These are phyloP conservation scores for Ustilago tritici DNA, from an alignment of 1,284 basidiomycete species.

Conservation along the genomic window DNA sequence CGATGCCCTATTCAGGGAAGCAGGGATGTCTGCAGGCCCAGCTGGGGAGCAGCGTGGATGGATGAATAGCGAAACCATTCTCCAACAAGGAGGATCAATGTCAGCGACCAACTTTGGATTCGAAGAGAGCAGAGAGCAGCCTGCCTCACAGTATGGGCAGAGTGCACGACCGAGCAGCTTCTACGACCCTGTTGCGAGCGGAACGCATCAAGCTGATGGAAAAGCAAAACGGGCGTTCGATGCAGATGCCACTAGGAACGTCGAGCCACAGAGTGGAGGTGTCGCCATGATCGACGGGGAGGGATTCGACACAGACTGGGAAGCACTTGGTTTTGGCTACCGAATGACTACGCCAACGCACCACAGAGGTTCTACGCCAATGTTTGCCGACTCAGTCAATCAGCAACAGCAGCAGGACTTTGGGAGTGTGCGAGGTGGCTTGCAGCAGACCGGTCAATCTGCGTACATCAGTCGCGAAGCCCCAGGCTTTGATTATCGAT, in stretches of 20 bases:
- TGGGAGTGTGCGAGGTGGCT: not conserved
- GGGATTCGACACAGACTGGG: slow-evolving; percentile 45
- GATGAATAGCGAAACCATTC: not conserved
- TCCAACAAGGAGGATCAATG: slow-evolving; percentile 2
- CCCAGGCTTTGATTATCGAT: slow-evolving; percentile 43
- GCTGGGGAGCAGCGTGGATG: slow-evolving; percentile 32
- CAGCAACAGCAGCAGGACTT: slow-evolving; percentile 9
- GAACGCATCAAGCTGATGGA: slow-evolving; percentile 1
- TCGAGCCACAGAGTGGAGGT: slow-evolving; percentile 4
- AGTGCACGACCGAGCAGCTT: slow-evolving; percentile 10
- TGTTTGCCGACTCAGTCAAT: slow-evolving; percentile 13
- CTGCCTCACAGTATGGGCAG: slow-evolving; percentile 8
- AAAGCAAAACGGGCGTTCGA: slow-evolving; percentile 18
- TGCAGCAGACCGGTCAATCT: not conserved
- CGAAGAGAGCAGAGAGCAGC: slow-evolving; percentile 7
- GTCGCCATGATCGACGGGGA: slow-evolving; percentile 14
- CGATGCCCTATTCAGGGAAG: slow-evolving; percentile 44
- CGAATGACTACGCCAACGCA: slow-evolving; percentile 21
- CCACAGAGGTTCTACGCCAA: slow-evolving; percentile 4
- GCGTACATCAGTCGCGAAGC: slow-evolving; percentile 6
- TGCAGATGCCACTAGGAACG: not conserved
- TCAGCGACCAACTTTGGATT: slow-evolving; percentile 1
- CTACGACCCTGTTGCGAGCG: slow-evolving; percentile 21
- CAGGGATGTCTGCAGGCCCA: slow-evolving; percentile 36
- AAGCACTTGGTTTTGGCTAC: slow-evolving; percentile 44